These are phyloP conservation scores for Colletotrichum chrysophilum DNA, from an alignment of 2,329 filamentous ascomycete species.

Conservation along the genomic window DNA sequence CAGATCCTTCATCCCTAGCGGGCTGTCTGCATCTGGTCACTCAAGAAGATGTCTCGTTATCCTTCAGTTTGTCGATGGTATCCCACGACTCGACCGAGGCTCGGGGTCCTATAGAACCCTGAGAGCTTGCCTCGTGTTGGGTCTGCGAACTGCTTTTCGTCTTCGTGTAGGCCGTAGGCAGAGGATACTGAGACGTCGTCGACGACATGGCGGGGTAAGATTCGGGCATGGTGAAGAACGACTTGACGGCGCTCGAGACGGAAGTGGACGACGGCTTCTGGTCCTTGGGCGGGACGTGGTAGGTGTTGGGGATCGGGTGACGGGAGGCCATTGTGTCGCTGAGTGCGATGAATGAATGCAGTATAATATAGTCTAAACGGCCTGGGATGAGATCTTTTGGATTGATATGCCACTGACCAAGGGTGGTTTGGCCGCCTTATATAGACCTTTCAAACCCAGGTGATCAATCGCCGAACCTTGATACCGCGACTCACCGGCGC, in stretches of 20 bases:
- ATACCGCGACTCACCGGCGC: neutral
- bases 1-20: neutral
- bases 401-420: neutral
- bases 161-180: neutral
- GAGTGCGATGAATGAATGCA: neutral
- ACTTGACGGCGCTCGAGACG: neutral
- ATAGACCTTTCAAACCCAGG: neutral
- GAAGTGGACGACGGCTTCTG: neutral
- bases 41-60: neutral
- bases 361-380: rapidly evolving
- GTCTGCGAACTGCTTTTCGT: neutral
- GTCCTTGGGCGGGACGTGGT: neutral
- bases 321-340: neutral
- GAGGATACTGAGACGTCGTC: neutral
- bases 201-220: neutral
- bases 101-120: neutral
- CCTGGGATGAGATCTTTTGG: neutral
- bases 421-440: neutral
- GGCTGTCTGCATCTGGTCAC: too few species aligned
- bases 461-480: neutral
- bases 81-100: neutral
- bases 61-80: slow-evolving; percentile 1
- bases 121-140: neutral
- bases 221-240: neutral
- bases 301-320: slow-evolving; percentile 1